phyloP scores from a whole-genome alignment of 441 rosid genomes.

The Syzygium malaccense region DNA sequence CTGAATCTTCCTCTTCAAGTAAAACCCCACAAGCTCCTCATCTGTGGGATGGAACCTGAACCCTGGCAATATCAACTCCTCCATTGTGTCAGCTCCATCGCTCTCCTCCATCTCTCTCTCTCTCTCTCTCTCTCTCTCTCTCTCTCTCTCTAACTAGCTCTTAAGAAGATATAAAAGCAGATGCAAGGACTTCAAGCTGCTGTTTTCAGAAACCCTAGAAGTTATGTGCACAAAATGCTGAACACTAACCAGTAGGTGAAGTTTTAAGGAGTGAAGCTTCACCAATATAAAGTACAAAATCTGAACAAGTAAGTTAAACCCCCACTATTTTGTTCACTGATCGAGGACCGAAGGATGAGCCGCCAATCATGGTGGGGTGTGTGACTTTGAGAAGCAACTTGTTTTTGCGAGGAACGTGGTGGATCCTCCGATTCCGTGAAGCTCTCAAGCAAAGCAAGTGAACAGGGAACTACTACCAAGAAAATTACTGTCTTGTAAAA shows the following conservation, averaged over 20 bases:
- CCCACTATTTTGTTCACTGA: not conserved
- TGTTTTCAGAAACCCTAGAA: not conserved
- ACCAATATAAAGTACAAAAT: not conserved
- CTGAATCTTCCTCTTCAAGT: conserved; percentile 7
- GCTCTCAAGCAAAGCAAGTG: not conserved
- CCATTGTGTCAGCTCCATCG: not conserved
- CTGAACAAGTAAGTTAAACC: not conserved
- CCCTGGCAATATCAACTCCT: conserved; percentile 8
- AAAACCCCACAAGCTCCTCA: conserved; percentile 11
- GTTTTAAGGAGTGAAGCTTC: not conserved
- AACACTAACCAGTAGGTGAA: not conserved
- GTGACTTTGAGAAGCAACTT: not conserved
- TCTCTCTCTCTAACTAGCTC: not conserved
- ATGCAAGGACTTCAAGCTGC: not conserved
- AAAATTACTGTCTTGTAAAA: not conserved
- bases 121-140: not conserved
- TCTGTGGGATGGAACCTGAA: conserved; percentile 9
- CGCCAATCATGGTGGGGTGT: not conserved
- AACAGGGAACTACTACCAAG: not conserved
- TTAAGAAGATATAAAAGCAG: not conserved
- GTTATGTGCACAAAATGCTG: not conserved
- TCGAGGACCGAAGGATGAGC: not conserved
- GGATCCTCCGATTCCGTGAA: not conserved
- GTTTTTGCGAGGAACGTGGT: not conserved
- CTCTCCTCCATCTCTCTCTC: not conserved